phyloP scores from a whole-genome alignment of 176 grass and related monocot species.

The Triticum urartu region DNA sequence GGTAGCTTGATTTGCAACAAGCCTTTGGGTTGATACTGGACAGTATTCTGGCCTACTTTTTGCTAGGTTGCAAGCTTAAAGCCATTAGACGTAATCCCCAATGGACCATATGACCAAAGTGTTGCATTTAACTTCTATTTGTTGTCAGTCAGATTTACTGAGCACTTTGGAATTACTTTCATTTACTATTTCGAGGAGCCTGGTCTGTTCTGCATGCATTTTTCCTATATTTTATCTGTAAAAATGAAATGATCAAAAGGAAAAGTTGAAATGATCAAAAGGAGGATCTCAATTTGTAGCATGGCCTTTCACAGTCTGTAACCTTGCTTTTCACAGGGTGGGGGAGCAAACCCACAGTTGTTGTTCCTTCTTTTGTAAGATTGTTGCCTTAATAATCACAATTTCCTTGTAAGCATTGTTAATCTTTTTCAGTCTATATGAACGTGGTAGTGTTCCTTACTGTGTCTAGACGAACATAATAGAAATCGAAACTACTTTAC shows the following conservation, averaged over 20 bases:
- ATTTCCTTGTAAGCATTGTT: too few relatives aligned
- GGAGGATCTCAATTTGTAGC: too few relatives aligned
- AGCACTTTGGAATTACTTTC: neutral
- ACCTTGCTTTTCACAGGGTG: too few relatives aligned
- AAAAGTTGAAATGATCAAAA: too few relatives aligned
- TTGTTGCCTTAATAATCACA: too few relatives aligned
- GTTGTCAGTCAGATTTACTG: neutral
- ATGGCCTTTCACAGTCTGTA: too few relatives aligned
- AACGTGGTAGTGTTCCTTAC: too few relatives aligned
- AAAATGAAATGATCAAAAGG: neutral
- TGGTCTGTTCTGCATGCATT: neutral
- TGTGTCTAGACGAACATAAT: too few relatives aligned
- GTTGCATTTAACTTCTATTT: neutral
- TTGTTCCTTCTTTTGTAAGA: too few relatives aligned
- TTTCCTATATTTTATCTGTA: neutral
- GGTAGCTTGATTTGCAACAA: neutral
- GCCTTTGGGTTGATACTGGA: neutral
- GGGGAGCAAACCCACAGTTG: too few relatives aligned
- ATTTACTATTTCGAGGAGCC: neutral
- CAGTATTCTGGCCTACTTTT: neutral
- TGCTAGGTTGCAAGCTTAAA: neutral
- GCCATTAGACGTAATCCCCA: neutral
- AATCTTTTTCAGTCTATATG: too few relatives aligned
- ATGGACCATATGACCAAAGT: neutral
- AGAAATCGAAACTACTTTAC: too few relatives aligned